phyloP scores from a whole-genome alignment of 1,284 basidiomycete species.

The Trametes hirsuta region DNA sequence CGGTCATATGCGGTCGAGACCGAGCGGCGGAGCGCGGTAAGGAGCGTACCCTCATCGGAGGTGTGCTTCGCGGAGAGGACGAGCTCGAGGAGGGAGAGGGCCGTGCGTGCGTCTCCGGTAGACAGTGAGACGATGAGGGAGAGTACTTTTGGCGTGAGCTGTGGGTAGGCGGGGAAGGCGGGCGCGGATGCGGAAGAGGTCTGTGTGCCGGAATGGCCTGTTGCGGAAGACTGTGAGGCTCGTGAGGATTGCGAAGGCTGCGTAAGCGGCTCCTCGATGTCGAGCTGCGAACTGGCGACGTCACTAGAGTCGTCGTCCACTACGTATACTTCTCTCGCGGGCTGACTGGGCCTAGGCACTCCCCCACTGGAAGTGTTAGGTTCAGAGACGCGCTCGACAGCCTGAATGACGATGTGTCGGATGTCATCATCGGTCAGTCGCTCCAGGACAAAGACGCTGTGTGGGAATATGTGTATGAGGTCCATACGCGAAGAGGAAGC shows the following conservation, averaged over 20 bases:
- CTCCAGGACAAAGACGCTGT: constrained; percentile 66
- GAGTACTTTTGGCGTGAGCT: constrained; percentile 52
- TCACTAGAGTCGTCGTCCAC: constrained; percentile 13
- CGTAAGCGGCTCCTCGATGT: constrained; percentile 20
- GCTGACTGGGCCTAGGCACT: neutral
- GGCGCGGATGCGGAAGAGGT: constrained; percentile 10
- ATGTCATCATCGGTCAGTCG: constrained; percentile 65
- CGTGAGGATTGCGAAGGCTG: constrained; percentile 19
- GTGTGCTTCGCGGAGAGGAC: constrained; percentile 47
- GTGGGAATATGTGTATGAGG: neutral
- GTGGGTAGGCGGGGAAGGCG: constrained; percentile 41
- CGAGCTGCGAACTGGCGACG: constrained; percentile 26
- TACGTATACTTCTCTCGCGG: constrained; percentile 4
- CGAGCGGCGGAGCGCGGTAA: constrained; percentile 54
- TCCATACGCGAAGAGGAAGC: neutral
- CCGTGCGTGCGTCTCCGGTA: constrained; percentile 72
- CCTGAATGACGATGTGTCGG: constrained; percentile 51
- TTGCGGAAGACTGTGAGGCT: constrained; percentile 16
- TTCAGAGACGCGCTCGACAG: constrained; percentile 46
- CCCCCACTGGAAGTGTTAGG: constrained; percentile 4
- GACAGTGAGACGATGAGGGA: constrained; percentile 59
- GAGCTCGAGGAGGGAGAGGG: constrained; percentile 68
- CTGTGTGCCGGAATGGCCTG: neutral
- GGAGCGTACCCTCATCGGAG: constrained; percentile 47
- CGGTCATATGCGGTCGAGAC: constrained; percentile 73